Evolutionary conservation across 2,329 filamentous ascomycete genomes (phyloP).

Genomic region (Colletotrichum spaethianum): DNA sequence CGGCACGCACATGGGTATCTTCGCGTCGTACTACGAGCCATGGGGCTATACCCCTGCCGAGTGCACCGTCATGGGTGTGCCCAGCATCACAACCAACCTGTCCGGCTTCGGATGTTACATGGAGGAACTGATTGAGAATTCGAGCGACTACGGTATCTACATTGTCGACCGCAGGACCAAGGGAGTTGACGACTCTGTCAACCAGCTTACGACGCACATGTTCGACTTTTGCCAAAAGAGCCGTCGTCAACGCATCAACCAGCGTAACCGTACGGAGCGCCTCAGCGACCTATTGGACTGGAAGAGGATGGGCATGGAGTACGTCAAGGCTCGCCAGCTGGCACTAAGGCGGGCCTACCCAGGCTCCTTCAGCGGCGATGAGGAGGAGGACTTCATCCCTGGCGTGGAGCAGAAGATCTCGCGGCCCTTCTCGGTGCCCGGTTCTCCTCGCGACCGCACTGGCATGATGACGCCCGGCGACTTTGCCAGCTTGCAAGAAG

Average conservation of each 20-base stretch:
- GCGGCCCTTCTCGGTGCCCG: constrained; percentile 92
- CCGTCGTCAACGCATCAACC: constrained; percentile 97
- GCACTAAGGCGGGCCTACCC: constrained; percentile 94
- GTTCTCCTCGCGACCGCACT: constrained; percentile 88
- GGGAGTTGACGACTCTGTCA: constrained; percentile 97
- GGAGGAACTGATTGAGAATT: constrained; percentile 99
- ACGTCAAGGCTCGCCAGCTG: constrained; percentile 96
- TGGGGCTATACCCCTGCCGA: constrained; percentile 99
- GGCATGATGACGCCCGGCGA: constrained; percentile 99
- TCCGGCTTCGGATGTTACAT: constrained; percentile 99
- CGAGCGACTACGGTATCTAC: constrained; percentile 98
- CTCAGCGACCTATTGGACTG: constrained; percentile 96
- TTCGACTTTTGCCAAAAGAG: constrained; percentile 95
- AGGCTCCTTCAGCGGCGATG: constrained; percentile 83
- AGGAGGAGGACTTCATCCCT: constrained; percentile 91
- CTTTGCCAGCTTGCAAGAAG: constrained; percentile 96
- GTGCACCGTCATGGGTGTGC: constrained; percentile 99
- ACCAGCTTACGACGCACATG: constrained; percentile 94
- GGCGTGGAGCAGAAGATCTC: constrained; percentile 96
- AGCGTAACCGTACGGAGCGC: constrained; percentile 95
- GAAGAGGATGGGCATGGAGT: constrained; percentile 99
- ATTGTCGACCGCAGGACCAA: constrained; percentile 97
- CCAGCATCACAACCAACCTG: constrained; percentile 97
- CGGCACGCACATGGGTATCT: constrained; percentile 94
- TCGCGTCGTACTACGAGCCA: constrained; percentile 98